These are phyloP conservation scores for Nasturtium officinale DNA, from an alignment of 345 rosid species.

Conservation along the genomic window DNA sequence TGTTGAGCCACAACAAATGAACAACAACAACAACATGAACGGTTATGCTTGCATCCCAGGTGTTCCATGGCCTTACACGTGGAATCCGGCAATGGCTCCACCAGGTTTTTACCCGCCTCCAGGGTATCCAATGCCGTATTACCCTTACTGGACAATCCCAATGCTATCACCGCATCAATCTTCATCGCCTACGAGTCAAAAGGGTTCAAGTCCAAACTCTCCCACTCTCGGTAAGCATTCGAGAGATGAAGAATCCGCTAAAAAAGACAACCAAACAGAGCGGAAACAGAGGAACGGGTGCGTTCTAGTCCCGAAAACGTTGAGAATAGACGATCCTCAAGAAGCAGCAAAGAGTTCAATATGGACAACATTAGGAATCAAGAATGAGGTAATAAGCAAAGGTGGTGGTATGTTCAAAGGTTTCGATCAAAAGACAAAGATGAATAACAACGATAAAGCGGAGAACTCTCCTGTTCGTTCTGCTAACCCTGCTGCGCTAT, in stretches of 20 bases:
- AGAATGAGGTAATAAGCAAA: conserved; percentile 52
- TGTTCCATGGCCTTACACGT: conserved; percentile 84
- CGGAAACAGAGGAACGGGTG: conserved; percentile 53
- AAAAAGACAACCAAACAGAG: conserved; percentile 37
- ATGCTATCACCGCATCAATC: conserved; percentile 53
- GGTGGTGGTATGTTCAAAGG: conserved; percentile 65
- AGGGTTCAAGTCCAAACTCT: conserved; percentile 48
- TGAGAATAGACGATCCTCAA: conserved; percentile 70
- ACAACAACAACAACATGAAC: conserved; percentile 43
- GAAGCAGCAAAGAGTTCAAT: conserved; percentile 83
- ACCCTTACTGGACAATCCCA: conserved; percentile 77
- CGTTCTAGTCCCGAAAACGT: conserved; percentile 67
- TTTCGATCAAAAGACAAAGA: conserved; percentile 59
- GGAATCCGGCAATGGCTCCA: conserved; percentile 63
- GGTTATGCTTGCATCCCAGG: conserved; percentile 63
- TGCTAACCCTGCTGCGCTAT: conserved; percentile 91
- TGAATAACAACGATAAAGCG: conserved; percentile 36
- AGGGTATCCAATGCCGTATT: conserved; percentile 63
- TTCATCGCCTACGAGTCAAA: conserved; percentile 44
- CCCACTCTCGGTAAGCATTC: conserved; percentile 69
- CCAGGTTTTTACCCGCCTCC: conserved; percentile 64
- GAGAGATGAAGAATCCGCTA: conserved; percentile 54
- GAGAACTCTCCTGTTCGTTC: conserved; percentile 49
- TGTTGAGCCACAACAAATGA: conserved; percentile 39
- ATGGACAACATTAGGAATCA: conserved; percentile 72